Conservation (phyloP, 176 grass and related monocot species). For the Elymus sibiricus region DNA sequence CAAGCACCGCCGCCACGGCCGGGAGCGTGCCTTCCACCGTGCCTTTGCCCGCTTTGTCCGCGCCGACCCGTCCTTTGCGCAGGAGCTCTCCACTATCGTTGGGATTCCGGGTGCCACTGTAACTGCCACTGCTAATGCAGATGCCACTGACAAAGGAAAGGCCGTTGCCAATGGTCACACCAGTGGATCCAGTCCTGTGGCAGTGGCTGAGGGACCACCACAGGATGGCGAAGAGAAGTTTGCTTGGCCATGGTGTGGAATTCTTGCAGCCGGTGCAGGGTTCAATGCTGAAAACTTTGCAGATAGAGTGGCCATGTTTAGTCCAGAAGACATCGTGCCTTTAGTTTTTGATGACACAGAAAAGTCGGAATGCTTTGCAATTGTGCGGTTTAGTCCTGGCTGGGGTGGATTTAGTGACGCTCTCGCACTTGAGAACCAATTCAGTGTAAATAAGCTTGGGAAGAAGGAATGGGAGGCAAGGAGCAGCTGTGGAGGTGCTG, state of each 20-base stretch:
- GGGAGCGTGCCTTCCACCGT: slow-evolving; percentile 48
- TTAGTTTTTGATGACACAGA: slow-evolving; percentile 37
- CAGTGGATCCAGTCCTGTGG: neutral
- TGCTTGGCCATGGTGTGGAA: slow-evolving; percentile 73
- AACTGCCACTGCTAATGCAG: neutral
- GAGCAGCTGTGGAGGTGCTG: neutral
- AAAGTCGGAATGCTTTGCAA: slow-evolving; percentile 19
- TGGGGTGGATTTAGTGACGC: slow-evolving; percentile 68
- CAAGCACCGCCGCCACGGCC: slow-evolving; percentile 57
- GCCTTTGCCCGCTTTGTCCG: slow-evolving; percentile 50
- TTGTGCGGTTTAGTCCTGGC: slow-evolving; percentile 54
- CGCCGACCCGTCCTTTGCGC: slow-evolving; percentile 28
- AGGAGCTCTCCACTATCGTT: slow-evolving; percentile 1
- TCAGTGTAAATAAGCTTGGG: slow-evolving; percentile 42
- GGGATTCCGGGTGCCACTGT: slow-evolving; percentile 1
- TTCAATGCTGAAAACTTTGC: slow-evolving; percentile 28
- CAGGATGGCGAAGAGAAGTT: slow-evolving; percentile 59
- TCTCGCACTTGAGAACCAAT: slow-evolving; percentile 63
- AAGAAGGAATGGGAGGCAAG: slow-evolving; percentile 47
- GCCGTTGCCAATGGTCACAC: neutral
- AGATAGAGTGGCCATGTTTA: slow-evolving; percentile 32
- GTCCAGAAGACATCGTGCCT: slow-evolving; percentile 33
- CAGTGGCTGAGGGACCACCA: neutral
- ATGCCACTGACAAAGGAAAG: neutral
- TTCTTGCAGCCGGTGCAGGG: slow-evolving; percentile 40